Evolutionary conservation across 345 rosid genomes (phyloP), one percentile per base, ranked within the genome.

Genomic region (Passiflora organensis): DNA sequence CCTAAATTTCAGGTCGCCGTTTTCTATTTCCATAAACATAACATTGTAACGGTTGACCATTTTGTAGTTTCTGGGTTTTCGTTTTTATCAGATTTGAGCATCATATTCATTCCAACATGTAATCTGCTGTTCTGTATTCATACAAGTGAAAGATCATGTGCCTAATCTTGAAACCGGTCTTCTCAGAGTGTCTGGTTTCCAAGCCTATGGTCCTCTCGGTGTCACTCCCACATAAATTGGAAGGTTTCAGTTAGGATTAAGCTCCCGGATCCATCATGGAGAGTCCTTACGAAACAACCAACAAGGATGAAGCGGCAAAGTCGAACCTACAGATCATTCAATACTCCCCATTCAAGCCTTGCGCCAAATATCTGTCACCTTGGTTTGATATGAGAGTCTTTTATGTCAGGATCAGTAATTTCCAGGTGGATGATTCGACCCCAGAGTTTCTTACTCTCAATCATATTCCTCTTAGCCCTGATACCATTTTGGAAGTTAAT

Each of bases 351-450:
- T 77, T 76, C 65, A 74, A 80, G 51, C 81, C 77, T 42, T 55
- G 15, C 57, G 25, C 67, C 61, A 81, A 71, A 60, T 61, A 72
- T 32, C 55, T 80, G 8, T 73, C 64, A 4, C 62, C 83, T 2
- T 78, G 91, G 81, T 76, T 91, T 28, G 95, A 93, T 74, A 68
- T 89, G 70, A 89, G 91, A 73, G 96, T 93, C 56, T 89, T 93
- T 67, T 89, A 89, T 67, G 87, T 86, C 16, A 81, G 95, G 68
- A 67, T 93, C 55, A 81, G 87, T 66, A 86, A 86, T 52, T 78
- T 82, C 66, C 76, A 62, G 69, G 89, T 80, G 12, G 85, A 84
- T 70, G 76, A 66, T 68, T 78, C 74, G 0, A 84, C 89, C 38
- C 94, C 96, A 0, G 89, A 89, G 51, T 75, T 64, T 34, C 89